A percentile compares a stretch with the other conserved stretches of the same genome.
Conservation (phyloP, 495 filamentous ascomycete genomes). For the Aspergillus olivimuriae region DNA sequence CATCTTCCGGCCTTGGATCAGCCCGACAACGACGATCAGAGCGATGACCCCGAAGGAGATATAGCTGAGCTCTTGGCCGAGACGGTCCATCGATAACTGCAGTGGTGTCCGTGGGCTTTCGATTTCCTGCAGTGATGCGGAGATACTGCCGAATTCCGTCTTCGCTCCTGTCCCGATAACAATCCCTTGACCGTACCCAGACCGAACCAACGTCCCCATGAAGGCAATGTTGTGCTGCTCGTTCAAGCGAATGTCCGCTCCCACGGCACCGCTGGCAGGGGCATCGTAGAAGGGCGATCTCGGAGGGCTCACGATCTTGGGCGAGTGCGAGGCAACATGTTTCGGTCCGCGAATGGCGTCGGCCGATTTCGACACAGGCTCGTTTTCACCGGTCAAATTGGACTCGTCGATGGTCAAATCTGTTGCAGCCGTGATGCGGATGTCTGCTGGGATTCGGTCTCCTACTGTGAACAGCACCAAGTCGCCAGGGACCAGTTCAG, state of each 20-base stretch:
- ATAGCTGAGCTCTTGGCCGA: slow-evolving; percentile 90
- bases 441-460: slow-evolving; percentile 93
- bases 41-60: slow-evolving; percentile 93
- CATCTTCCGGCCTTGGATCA: slow-evolving; percentile 79
- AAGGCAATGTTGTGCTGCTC: slow-evolving; percentile 84
- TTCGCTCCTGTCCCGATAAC: slow-evolving; percentile 89
- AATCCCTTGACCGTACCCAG: slow-evolving; percentile 91
- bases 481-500: slow-evolving; percentile 85
- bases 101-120: slow-evolving; percentile 91
- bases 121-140: slow-evolving; percentile 83
- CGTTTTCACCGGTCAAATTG: slow-evolving; percentile 95
- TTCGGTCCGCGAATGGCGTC: slow-evolving; percentile 45
- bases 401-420: slow-evolving; percentile 94
- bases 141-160: slow-evolving; percentile 96
- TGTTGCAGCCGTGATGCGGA: slow-evolving; percentile 82
- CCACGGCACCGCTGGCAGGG: slow-evolving; percentile 54
- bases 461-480: slow-evolving; percentile 89
- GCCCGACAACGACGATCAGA: slow-evolving; percentile 81
- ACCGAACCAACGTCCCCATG: slow-evolving; percentile 95
- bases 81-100: slow-evolving; percentile 92
- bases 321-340: slow-evolving; percentile 10
- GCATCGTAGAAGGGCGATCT: slow-evolving; percentile 55
- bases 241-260: slow-evolving; percentile 57
- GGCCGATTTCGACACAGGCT: slow-evolving; percentile 72
- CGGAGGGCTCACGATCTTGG: slow-evolving; percentile 34